Conservation (phyloP, 768 basidiomycete species). For the Multifurca ochricompacta region DNA sequence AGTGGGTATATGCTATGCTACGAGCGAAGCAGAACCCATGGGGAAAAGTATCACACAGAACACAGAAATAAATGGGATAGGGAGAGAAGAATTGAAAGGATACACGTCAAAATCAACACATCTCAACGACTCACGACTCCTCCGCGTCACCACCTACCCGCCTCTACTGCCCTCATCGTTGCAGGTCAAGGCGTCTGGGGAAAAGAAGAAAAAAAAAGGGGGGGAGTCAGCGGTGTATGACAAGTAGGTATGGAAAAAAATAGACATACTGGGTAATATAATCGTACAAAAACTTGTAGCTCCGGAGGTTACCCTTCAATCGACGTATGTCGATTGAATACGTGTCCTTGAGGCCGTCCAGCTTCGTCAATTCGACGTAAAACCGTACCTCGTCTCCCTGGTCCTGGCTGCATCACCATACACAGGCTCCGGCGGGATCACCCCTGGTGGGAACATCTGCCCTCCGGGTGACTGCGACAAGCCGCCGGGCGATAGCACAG, state of each 20-base stretch:
- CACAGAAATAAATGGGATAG: not conserved
- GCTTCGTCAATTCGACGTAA: constrained; percentile 85
- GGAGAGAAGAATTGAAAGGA: not conserved
- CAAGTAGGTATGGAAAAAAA: constrained; percentile 15
- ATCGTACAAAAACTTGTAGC: constrained; percentile 90
- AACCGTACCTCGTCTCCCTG: constrained; percentile 95
- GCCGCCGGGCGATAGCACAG: constrained; percentile 5
- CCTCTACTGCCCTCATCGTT: not conserved
- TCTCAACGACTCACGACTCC: not conserved
- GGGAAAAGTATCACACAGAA: not conserved
- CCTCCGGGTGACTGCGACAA: constrained; percentile 11
- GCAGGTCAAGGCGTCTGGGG: constrained; percentile 8
- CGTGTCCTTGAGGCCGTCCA: constrained; percentile 85
- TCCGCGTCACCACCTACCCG: not conserved
- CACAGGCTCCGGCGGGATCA: constrained; percentile 42
- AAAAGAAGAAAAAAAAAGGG: not conserved
- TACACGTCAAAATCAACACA: not conserved
- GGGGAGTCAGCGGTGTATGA: constrained; percentile 2
- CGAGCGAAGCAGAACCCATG: not conserved
- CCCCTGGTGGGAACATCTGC: constrained; percentile 21
- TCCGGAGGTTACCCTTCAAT: constrained; percentile 85
- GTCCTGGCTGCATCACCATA: constrained; percentile 83
- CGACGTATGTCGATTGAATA: constrained; percentile 89
- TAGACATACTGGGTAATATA: constrained; percentile 70
- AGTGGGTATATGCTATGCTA: constrained; percentile 11